phyloP scores from a whole-genome alignment of 768 basidiomycete genomes.

The Mycena filopes region DNA sequence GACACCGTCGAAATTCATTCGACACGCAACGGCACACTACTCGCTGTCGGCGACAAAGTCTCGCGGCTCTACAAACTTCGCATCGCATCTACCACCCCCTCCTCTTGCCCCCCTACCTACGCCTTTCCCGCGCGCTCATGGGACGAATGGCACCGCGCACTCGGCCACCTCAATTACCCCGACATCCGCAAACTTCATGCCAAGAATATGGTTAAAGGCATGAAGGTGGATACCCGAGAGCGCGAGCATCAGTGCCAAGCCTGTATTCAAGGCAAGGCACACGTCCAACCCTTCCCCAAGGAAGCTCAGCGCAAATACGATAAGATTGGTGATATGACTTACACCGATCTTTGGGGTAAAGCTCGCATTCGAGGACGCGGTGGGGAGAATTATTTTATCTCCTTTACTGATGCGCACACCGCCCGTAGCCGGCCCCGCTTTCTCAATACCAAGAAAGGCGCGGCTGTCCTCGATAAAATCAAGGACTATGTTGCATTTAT shows the following conservation, averaged over 20 bases:
- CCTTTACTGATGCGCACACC: no score
- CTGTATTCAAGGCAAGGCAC: no score
- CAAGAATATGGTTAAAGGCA: no score
- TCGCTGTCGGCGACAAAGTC: no score
- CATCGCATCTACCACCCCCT: no score
- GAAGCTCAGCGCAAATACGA: slow-evolving; percentile 35
- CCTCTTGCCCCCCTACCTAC: no score
- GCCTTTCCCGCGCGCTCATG: slow-evolving; percentile 17
- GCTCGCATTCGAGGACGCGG: slow-evolving; percentile 4
- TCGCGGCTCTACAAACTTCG: no score
- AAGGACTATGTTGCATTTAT: slow-evolving; percentile 24
- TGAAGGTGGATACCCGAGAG: no score
- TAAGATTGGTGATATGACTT: slow-evolving; percentile 32
- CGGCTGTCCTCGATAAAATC: neutral
- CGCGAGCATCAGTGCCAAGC: no score
- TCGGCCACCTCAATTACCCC: slow-evolving; percentile 39
- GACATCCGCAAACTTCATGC: slow-evolving; percentile 30
- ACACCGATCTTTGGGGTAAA: slow-evolving; percentile 28
- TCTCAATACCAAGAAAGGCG: slow-evolving; percentile 10
- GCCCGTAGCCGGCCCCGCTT: no score
- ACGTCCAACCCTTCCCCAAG: slow-evolving; percentile 42
- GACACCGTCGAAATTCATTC: no score
- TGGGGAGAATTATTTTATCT: slow-evolving; percentile 28
- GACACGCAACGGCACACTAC: no score
- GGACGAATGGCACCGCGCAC: slow-evolving; percentile 38